Evolutionary conservation across 495 filamentous ascomycete genomes (phyloP), one percentile per base, ranked within the genome.

Genomic region (Neurospora discreta): DNA sequence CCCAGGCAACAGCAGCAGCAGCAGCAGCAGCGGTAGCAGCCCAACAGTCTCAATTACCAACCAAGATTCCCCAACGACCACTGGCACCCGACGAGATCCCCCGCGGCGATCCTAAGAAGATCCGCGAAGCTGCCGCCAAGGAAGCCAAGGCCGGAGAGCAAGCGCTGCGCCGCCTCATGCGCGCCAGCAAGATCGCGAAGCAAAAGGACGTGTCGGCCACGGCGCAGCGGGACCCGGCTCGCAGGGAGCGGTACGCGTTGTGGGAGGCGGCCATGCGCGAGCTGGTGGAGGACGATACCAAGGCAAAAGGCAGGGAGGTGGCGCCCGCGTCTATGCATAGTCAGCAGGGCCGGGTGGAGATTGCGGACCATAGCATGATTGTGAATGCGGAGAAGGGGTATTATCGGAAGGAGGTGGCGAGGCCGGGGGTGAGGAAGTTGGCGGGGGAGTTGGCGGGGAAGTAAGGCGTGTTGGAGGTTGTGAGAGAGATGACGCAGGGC

Each of bases 231-330:
- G 74, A 84, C 42, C 69, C 75, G 1, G 68, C 77, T 0, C 77
- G 79, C 36, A 78, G 80, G 16, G 72, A 81, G 16, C 78, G 84
- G 39, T 80, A 84, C 68, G 68, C 76, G 3, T 71, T 80, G 0
- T 86, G 84, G 84, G 84, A 86, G 74, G 60, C 71, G 1, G 78
- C 82, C 4, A 84, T 86, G 83, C 74, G 78, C 11, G 77, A 78
- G 16, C 44, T 84, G 11, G 77, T 86, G 3, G 80, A 82, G 39
- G 76, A 78, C 11, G 75, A 76, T 9, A 76, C 69, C 26, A 90
- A 88, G 75, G 89, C 89, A 80, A 90, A 89, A 76, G 89, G 84
- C 13, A 90, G 85, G 70, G 92, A 90, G 75, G 85, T 90, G 81
- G 89, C 89, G 77, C 89, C 89, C 69, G 91, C 89, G 41, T 90